phyloP scores from a whole-genome alignment of 768 basidiomycete species.

The Leccinum truebloodii region DNA sequence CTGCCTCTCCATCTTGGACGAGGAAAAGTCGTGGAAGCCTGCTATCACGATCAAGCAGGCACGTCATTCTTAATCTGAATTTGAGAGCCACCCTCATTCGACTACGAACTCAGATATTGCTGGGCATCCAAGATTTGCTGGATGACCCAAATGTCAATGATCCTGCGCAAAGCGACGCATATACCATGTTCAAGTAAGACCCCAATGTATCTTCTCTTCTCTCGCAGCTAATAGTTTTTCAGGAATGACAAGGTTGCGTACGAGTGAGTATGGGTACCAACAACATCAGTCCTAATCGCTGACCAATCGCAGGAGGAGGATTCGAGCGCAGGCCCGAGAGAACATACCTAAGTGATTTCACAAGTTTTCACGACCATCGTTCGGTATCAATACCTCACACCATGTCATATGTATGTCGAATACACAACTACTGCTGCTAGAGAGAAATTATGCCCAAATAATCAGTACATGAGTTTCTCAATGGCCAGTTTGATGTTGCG shows the following conservation, averaged over 20 bases:
- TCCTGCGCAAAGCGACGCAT: conserved; percentile 97
- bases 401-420: conserved; percentile 11
- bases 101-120: conserved; percentile 64
- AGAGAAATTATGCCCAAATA: background rate
- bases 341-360: conserved; percentile 74
- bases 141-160: conserved; percentile 97
- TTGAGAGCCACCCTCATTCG: background rate
- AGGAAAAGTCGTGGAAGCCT: conserved; percentile 99
- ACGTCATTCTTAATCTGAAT: conserved; percentile 12
- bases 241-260: conserved; percentile 95
- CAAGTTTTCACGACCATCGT: background rate
- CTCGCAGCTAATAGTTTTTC: conserved; percentile 9
- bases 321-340: conserved; percentile 86
- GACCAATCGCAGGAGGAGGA: conserved; percentile 57
- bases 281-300: background rate
- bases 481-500: conserved; percentile 79
- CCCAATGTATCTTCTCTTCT: background rate
- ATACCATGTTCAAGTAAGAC: conserved; percentile 96
- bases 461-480: conserved; percentile 61
- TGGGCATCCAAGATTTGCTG: conserved; percentile 94
- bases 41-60: conserved; percentile 99
- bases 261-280: conserved; percentile 56
- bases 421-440: conserved; percentile 12
- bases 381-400: conserved; percentile 5
- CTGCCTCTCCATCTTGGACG: conserved; percentile 95